A percentile compares a stretch with the other conserved stretches of the same genome.
phyloP scores from a whole-genome alignment of 2,329 filamentous ascomycete species.

The Alternaria panax region DNA sequence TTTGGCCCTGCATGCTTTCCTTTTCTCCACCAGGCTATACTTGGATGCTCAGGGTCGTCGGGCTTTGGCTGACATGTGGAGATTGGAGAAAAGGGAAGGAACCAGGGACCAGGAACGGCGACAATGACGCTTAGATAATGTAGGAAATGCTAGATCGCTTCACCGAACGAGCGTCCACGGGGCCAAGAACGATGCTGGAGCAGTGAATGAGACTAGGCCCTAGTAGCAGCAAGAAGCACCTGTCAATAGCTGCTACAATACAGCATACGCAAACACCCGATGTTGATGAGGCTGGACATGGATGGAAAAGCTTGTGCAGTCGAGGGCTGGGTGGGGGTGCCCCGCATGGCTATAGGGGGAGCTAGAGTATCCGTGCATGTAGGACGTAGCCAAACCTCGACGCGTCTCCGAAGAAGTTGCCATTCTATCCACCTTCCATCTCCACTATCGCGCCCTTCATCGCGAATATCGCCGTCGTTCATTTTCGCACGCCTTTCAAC shows the following conservation, averaged over 20 bases:
- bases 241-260: background rate
- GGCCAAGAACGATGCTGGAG: slow-evolving; percentile 18
- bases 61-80: background rate
- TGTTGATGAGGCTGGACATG: slow-evolving; percentile 6
- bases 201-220: slow-evolving; percentile 17
- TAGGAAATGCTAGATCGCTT: slow-evolving; percentile 7
- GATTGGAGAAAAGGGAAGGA: slow-evolving; percentile 22
- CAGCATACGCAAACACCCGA: background rate
- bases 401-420: slow-evolving; percentile 36
- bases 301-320: slow-evolving; percentile 8
- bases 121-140: slow-evolving; percentile 23
- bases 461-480: slow-evolving; percentile 36
- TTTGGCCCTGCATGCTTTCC: slow-evolving; percentile 9
- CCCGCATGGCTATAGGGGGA: slow-evolving; percentile 34
- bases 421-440: slow-evolving; percentile 28
- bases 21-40: slow-evolving; percentile 1
- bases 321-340: slow-evolving; percentile 27
- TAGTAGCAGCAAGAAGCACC: slow-evolving; percentile 4
- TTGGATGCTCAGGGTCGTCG: background rate
- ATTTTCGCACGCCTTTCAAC: slow-evolving; percentile 34
- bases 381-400: slow-evolving; percentile 25
- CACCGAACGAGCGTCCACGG: slow-evolving; percentile 16
- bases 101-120: slow-evolving; percentile 26
- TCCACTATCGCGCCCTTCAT: slow-evolving; percentile 32
- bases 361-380: slow-evolving; percentile 34